A percentile compares a stretch with the other conserved stretches of the same genome.
phyloP scores from a whole-genome alignment of 2,329 filamentous ascomycete species.

The Ceratocystiopsis brevicomis region DNA sequence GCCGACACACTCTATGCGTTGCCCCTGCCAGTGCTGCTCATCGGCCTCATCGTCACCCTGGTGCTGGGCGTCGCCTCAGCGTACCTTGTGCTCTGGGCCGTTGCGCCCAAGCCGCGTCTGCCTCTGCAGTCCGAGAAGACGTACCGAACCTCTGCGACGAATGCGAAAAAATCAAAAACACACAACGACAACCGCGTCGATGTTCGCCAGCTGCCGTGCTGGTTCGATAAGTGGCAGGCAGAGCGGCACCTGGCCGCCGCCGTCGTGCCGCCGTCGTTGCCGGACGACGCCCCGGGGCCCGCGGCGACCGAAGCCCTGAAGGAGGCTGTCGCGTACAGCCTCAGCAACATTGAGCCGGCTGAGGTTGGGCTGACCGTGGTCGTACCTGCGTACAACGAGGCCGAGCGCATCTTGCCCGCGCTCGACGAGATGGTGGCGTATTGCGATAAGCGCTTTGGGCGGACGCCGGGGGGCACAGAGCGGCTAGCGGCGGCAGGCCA shows the following conservation, averaged over 20 bases:
- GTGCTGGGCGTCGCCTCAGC: constrained; percentile 13
- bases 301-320: constrained; percentile 1
- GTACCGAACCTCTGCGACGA: constrained; percentile 43
- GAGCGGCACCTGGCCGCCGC: constrained; percentile 32
- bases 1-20: constrained; percentile 1
- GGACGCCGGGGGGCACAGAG: constrained; percentile 10
- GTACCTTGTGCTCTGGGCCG: constrained; percentile 48
- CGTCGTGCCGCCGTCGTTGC: not conserved
- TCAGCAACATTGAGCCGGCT: constrained; percentile 48
- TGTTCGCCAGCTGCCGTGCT: constrained; percentile 54
- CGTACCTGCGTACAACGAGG: constrained; percentile 90
- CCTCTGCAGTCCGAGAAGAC: constrained; percentile 63
- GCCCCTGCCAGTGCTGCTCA: constrained; percentile 6
- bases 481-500: no score
- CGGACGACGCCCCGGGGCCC: not conserved
- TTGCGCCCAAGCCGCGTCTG: constrained; percentile 64
- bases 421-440: constrained; percentile 81
- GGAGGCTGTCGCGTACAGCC: constrained; percentile 24
- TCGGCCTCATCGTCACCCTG: constrained; percentile 2
- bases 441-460: constrained; percentile 59
- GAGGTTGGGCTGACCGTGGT: constrained; percentile 81
- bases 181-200: constrained; percentile 35
- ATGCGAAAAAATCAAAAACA: constrained; percentile 14
- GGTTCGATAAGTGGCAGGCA: constrained; percentile 59
- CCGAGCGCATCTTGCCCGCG: constrained; percentile 63